A percentile compares a stretch with the other conserved stretches of the same genome.
phyloP scores from a whole-genome alignment of 2,329 filamentous ascomycete genomes.

The Cladosporium velox region DNA sequence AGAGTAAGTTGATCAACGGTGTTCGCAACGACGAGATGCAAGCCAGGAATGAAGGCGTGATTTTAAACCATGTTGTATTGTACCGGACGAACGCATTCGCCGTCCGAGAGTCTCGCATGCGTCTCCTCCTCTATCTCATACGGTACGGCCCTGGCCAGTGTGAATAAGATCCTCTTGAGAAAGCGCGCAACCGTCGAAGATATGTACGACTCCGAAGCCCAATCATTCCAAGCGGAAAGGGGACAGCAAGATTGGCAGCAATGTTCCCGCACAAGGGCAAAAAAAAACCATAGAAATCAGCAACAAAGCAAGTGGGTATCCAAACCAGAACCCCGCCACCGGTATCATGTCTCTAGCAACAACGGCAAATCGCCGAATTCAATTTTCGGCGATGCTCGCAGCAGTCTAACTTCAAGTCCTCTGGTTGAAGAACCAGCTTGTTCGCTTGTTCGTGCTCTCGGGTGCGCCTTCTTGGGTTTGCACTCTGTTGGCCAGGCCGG shows the following conservation, averaged over 20 bases:
- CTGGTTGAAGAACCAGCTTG: conserved; percentile 37
- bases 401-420: conserved; percentile 24
- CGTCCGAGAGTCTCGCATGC: conserved; percentile 7
- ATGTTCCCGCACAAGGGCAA: background rate
- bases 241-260: background rate
- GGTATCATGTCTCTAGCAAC: background rate
- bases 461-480: conserved; percentile 20
- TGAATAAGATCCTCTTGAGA: background rate
- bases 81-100: background rate
- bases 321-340: conserved; percentile 18
- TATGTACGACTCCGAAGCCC: conserved; percentile 2
- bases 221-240: background rate
- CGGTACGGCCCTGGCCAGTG: background rate
- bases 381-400: background rate
- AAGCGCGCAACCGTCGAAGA: background rate
- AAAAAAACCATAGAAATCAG: background rate
- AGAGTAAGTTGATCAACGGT: background rate
- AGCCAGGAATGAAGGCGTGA: background rate
- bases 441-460: conserved; percentile 25
- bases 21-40: background rate
- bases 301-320: conserved; percentile 16
- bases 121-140: conserved; percentile 7
- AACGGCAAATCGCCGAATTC: background rate
- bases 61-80: background rate
- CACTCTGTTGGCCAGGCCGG: conserved; percentile 35